Evolutionary conservation across 345 rosid species (phyloP).

Genomic region (Eucalyptus erythrocorys): DNA sequence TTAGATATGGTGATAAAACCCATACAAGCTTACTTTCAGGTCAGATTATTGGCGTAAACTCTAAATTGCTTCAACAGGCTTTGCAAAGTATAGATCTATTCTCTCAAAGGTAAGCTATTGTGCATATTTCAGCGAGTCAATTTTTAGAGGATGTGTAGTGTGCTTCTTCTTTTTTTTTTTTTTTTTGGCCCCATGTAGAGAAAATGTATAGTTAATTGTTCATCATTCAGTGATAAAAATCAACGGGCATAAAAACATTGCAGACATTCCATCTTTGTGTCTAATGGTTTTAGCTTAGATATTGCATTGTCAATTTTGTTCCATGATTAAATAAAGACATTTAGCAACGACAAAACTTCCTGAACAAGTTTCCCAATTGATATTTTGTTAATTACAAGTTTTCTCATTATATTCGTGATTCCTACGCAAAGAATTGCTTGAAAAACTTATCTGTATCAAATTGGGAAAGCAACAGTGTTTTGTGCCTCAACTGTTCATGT

Average conservation of each 20-base stretch:
- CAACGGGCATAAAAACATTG: background rate
- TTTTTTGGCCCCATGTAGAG: background rate
- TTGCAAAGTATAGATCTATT: conserved; percentile 38
- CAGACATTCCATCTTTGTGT: background rate
- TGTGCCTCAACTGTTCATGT: background rate
- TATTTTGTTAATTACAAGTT: background rate
- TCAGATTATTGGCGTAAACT: conserved; percentile 56
- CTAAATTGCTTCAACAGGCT: conserved; percentile 70
- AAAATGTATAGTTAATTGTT: background rate
- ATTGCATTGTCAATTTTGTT: background rate
- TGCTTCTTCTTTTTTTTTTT: too few relatives aligned
- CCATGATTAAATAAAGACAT: background rate
- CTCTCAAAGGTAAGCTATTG: conserved; percentile 36
- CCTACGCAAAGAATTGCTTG: background rate
- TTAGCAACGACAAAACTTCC: background rate
- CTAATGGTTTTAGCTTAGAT: background rate
- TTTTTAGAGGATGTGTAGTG: background rate
- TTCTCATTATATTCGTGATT: background rate
- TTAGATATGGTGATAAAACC: conserved; percentile 63
- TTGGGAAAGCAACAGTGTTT: background rate
- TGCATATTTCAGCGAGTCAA: background rate
- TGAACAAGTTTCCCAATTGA: background rate
- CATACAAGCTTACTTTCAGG: conserved; percentile 57
- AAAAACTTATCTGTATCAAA: background rate
- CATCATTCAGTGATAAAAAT: background rate